These are phyloP conservation scores for Coemansia sp. DNA, from an alignment of 192 early-diverging fungal genomes.

Conservation along the genomic window DNA sequence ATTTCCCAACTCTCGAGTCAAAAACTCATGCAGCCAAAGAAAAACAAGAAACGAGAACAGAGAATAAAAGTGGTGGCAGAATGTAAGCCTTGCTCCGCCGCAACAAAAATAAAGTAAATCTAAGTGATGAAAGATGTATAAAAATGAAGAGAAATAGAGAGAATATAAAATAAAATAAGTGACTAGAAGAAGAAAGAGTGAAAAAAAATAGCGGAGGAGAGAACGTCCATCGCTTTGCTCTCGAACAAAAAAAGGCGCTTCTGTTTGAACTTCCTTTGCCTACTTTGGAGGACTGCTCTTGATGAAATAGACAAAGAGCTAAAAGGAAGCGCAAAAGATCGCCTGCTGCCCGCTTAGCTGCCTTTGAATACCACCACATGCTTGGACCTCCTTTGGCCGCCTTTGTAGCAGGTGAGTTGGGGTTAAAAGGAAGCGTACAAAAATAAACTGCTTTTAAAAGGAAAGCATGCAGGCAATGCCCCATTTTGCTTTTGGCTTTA, in stretches of 20 bases:
- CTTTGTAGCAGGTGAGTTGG: background rate
- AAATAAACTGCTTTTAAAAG: background rate
- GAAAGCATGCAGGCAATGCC: background rate
- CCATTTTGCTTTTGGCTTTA: too few species aligned
- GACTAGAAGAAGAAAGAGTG: background rate
- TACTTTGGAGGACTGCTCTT: background rate
- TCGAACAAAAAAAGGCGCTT: background rate
- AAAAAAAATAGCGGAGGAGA: background rate
- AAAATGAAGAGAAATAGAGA: background rate
- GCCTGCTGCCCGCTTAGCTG: background rate
- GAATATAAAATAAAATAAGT: background rate
- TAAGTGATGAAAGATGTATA: slow-evolving; percentile 3
- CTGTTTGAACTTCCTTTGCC: background rate
- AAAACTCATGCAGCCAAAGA: background rate
- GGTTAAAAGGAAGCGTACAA: background rate
- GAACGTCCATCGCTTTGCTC: background rate
- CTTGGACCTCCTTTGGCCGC: background rate
- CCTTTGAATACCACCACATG: background rate
- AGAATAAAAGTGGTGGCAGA: background rate
- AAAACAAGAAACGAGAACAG: background rate
- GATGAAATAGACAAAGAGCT: slow-evolving; percentile 2
- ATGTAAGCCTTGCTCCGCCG: background rate
- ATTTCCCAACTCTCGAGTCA: too few species aligned
- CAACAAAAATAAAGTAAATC: background rate
- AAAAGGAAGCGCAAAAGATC: background rate